Percentiles rank a stretch among this genome's conserved stretches.
Evolutionary conservation across 129 eudicot species (phyloP).

Genomic region (Centaurea solstitialis): DNA sequence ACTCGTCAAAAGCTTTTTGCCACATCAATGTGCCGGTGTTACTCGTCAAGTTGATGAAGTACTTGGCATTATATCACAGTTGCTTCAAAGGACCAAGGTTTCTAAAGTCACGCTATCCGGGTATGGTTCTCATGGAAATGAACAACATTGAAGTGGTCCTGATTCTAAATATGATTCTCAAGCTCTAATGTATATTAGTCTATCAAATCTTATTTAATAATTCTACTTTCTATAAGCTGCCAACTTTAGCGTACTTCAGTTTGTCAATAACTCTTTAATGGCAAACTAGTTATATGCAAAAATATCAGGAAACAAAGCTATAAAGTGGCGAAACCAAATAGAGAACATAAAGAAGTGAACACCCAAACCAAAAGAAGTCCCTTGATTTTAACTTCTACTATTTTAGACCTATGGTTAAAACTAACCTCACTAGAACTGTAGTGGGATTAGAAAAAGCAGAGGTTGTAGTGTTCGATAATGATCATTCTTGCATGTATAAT

Average conservation of each 20-base stretch:
- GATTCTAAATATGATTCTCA: neutral
- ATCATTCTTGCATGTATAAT: neutral
- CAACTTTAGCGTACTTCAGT: neutral
- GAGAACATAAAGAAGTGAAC: neutral
- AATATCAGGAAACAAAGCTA: neutral
- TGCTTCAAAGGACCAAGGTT: conserved; percentile 62
- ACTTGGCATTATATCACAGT: conserved; percentile 54
- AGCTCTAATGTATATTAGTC: neutral
- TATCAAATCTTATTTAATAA: neutral
- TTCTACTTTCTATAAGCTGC: neutral
- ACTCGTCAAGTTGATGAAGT: conserved; percentile 50
- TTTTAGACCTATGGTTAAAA: neutral
- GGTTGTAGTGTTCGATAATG: neutral
- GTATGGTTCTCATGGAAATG: conserved; percentile 34
- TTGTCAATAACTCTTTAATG: neutral
- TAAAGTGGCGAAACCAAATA: neutral
- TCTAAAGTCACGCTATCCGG: conserved; percentile 40
- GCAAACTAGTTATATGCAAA: neutral
- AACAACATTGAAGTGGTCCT: neutral
- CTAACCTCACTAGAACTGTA: neutral
- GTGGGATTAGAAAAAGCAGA: neutral
- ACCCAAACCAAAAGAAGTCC: neutral
- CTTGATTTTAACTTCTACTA: neutral
- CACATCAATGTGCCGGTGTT: conserved; percentile 49
- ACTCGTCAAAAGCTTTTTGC: conserved; percentile 80